Evolutionary conservation across 2,329 filamentous ascomycete genomes (phyloP).

Genomic region (Diaporthe destruens): DNA sequence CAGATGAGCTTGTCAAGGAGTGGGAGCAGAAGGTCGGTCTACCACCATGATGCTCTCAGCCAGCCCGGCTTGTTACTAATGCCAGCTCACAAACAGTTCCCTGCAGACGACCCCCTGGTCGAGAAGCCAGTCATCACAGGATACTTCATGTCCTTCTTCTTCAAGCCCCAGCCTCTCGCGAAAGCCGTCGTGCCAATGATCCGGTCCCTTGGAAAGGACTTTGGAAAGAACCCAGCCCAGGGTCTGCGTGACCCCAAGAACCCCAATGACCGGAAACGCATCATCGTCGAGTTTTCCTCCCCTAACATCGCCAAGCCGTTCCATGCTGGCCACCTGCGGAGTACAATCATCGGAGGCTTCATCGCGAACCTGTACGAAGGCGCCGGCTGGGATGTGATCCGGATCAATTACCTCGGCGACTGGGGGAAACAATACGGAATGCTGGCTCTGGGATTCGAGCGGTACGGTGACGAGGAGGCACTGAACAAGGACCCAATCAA

Average conservation of each 20-base stretch:
- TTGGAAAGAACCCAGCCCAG: conserved; percentile 72
- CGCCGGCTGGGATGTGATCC: conserved; percentile 78
- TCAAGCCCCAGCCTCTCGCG: conserved; percentile 76
- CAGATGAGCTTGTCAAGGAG: conserved; percentile 70
- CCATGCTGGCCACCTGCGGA: conserved; percentile 81
- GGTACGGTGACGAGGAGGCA: conserved; percentile 80
- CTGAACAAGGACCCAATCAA: conserved; percentile 81
- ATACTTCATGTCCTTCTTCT: conserved; percentile 83
- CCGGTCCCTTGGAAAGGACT: conserved; percentile 70
- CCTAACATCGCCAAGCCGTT: conserved; percentile 91
- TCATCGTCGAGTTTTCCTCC: conserved; percentile 85
- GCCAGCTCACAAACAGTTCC: conserved; percentile 66
- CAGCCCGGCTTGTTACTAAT: background rate
- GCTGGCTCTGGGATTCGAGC: conserved; percentile 79
- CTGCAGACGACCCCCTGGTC: conserved; percentile 76
- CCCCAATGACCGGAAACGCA: conserved; percentile 72
- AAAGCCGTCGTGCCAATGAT: conserved; percentile 78
- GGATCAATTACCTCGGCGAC: conserved; percentile 84
- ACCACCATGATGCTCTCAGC: no score
- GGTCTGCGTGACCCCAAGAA: conserved; percentile 73
- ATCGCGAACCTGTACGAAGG: conserved; percentile 78
- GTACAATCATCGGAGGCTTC: conserved; percentile 85
- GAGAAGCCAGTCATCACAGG: conserved; percentile 76
- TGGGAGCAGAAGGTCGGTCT: conserved; percentile 69
- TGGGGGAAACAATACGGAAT: conserved; percentile 86